These are phyloP conservation scores for Pichia membranifaciens DNA, from an alignment of 805 yeast species.

Conservation along the genomic window DNA sequence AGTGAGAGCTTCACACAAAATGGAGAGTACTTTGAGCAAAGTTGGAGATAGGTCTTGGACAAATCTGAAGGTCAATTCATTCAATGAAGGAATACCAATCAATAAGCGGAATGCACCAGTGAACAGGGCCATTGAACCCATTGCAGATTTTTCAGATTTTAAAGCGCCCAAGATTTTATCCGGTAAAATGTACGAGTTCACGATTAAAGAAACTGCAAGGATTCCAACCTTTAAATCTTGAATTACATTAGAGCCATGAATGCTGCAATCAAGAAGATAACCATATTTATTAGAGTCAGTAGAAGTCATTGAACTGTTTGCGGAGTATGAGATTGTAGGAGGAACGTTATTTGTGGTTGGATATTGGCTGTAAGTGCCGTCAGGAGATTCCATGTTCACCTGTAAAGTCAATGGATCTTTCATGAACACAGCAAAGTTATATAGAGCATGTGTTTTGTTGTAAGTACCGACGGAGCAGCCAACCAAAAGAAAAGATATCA, in stretches of 20 bases:
- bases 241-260: slow-evolving; percentile 9
- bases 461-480: slow-evolving; percentile 27
- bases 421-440: slow-evolving; percentile 24
- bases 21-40: slow-evolving; percentile 3
- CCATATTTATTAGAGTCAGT: not conserved
- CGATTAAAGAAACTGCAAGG: slow-evolving; percentile 23
- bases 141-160: slow-evolving; percentile 14
- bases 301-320: not conserved
- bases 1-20: slow-evolving; percentile 2
- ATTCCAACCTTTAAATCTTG: slow-evolving; percentile 23
- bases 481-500: slow-evolving; percentile 29
- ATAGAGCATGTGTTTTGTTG: slow-evolving; percentile 26
- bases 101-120: slow-evolving; percentile 25
- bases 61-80: slow-evolving; percentile 16
- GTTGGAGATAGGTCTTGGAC: slow-evolving; percentile 20
- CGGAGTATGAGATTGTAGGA: not conserved
- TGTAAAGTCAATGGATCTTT: slow-evolving; percentile 23
- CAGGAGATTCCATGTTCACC: slow-evolving; percentile 27
- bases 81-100: slow-evolving; percentile 19
- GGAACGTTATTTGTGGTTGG: not conserved
- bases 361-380: not conserved
- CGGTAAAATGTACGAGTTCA: slow-evolving; percentile 18
- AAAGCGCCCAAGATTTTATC: slow-evolving; percentile 15
- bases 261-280: not conserved
- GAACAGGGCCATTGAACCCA: slow-evolving; percentile 15